Conservation (phyloP, 257 asterid species). For the Voacanga thouarsii region DNA sequence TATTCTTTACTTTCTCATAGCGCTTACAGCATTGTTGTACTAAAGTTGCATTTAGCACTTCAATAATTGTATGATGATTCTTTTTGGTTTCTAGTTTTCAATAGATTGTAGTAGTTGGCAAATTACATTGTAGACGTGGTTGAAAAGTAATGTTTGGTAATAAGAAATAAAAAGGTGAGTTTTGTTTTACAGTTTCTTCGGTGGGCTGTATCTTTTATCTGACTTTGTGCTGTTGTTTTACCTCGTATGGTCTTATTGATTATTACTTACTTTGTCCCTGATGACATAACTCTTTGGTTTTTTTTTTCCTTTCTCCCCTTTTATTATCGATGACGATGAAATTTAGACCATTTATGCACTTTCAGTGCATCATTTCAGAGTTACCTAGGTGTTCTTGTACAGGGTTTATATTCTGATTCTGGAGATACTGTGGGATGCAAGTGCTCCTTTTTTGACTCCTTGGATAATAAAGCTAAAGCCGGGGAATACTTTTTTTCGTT, state of each 20-base stretch:
- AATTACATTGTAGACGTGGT: constrained; percentile 3
- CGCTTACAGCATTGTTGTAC: constrained; percentile 26
- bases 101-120: neutral
- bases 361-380: too few species aligned
- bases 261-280: neutral
- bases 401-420: too few species aligned
- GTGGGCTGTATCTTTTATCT: neutral
- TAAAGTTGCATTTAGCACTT: constrained; percentile 6
- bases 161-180: neutral
- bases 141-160: neutral
- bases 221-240: neutral
- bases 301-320: neutral
- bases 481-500: too few species aligned
- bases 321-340: neutral
- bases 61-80: neutral
- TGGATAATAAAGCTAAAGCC: too few species aligned
- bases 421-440: too few species aligned
- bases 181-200: neutral
- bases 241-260: too few species aligned
- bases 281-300: too few species aligned
- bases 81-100: neutral
- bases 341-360: neutral
- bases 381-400: too few species aligned
- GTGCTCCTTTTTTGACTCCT: too few species aligned
- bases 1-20: neutral